Base-by-base conservation (phyloP, 805 yeast genomes). In the Allodekkera sacchari region DNA sequence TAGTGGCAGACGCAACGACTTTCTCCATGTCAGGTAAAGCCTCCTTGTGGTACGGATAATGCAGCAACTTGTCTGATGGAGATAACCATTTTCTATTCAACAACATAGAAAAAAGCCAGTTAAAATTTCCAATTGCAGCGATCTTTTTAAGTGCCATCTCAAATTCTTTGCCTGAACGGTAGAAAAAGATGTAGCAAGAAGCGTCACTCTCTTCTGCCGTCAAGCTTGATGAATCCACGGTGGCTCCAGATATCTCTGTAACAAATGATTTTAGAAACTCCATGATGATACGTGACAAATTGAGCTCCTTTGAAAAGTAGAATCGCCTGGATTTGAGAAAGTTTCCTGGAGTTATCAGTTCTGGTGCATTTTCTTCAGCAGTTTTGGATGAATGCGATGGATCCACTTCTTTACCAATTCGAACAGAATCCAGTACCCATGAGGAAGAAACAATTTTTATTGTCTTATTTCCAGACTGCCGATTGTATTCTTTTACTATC, bases 51-150 rank as follows among this genome's bases (percentile, higher is more conserved):
- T 65, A 61, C 0, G 97, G 97, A 46, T 76, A 74, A 45, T 82
- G 87, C 5, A 85, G 64, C 12, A 88, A 52, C 22, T 53, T 53
- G 1, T 50, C 45, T 7, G 46, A 44, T 0, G 95, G 89, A 3
- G 67, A 48, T 2, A 66, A 59, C 74, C 81, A 80, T 25, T 58
- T 51, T 14, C 66, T 58, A 34, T 69, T 64, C 18, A 72, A 64
- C 32, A 81, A 53, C 67, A 83, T 67, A 57, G 74, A 68, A 45
- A 75, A 81, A 1, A 89, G 50, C 96, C 96, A 88, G 23, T 67
- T 64, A 12, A 83, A 45, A 44, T 77, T 83, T 0, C 89, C 33
- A 9, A n/a, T 21, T 21, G 11, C 23, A 21, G 23, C 23, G n/a
- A n/a, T 9, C 13, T 18, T 26, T n/a, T 28, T 28, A 12, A 3